Evolutionary conservation across 148 eudicot species (phyloP).

Genomic region (Diospyros lotus): DNA sequence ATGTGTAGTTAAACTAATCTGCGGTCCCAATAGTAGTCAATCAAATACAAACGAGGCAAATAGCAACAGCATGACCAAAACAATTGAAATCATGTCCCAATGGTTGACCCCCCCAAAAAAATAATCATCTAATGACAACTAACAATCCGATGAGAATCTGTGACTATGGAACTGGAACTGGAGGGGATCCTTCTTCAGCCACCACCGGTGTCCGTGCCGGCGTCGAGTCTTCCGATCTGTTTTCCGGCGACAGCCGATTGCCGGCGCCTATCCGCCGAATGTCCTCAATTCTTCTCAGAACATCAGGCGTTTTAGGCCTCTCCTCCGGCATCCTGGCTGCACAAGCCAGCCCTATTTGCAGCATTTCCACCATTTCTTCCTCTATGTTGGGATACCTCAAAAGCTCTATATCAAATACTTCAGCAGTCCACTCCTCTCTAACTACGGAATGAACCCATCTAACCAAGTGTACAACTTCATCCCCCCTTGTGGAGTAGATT

Average conservation of each 20-base stretch:
- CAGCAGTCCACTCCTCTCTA: slow-evolving; percentile 92
- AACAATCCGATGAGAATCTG: background rate
- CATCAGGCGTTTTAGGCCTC: slow-evolving; percentile 60
- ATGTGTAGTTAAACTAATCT: background rate
- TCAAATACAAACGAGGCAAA: too few relatives aligned
- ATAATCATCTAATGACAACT: background rate
- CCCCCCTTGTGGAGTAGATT: slow-evolving; percentile 25
- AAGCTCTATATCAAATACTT: slow-evolving; percentile 81
- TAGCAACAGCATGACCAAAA: background rate
- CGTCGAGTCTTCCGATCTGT: slow-evolving; percentile 42
- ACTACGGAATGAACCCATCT: slow-evolving; percentile 86
- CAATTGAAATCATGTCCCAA: slow-evolving; percentile 1
- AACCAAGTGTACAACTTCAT: slow-evolving; percentile 53
- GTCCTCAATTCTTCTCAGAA: slow-evolving; percentile 60
- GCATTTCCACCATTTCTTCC: slow-evolving; percentile 79
- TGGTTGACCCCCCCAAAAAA: background rate
- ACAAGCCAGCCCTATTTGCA: slow-evolving; percentile 71
- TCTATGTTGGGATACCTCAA: slow-evolving; percentile 58
- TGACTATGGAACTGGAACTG: slow-evolving; percentile 28
- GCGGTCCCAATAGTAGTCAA: background rate
- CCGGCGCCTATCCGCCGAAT: slow-evolving; percentile 36
- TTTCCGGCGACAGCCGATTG: slow-evolving; percentile 28
- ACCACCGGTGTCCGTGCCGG: slow-evolving; percentile 43
- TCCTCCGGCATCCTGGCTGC: slow-evolving; percentile 45
- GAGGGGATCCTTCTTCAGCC: slow-evolving; percentile 36